Base-by-base conservation (phyloP, 2,329 filamentous ascomycete species). In the Cercospora berteroae region DNA sequence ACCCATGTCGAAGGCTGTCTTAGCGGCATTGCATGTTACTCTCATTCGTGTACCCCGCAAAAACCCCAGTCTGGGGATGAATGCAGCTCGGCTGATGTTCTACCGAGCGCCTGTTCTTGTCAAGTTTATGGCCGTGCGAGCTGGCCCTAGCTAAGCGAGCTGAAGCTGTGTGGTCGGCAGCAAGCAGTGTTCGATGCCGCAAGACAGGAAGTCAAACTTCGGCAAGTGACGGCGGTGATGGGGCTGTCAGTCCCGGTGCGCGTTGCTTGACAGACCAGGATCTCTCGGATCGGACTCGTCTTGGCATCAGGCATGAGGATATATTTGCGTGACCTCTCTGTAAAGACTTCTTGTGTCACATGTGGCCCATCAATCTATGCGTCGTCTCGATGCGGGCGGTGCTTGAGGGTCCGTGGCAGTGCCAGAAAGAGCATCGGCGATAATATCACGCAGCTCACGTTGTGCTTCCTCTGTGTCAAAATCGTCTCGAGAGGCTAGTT, bases 401-500 rank as follows among this genome's bases (percentile, higher is more conserved):
- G 56, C 48, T 62, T 88, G 76, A 5, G 77, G 86, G 6, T 72
- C 68, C 10, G 88, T 78, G 25, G 84, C 86, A 63, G 92, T 85
- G 1, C 88, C 91, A 25, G 85, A 81, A 18, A 99, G 83, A 2
- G 92, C 93, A 74, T 97, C 93, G 71, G 90, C 87, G 5, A 99
- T 88, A 68, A 99, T 81, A 71, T 87, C 85, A 68, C 93, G 86
- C 74, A 99, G 80, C 76, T 94, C 88, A 23, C 85, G 86, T 80
- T 99, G 95, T 4, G 91, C 92, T 67, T 90, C 88, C 63, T 92
- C 89, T 5, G 88, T 90, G 73, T 94, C 84, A 74, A 97, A 96
- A 76, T 98, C 93, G 25, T 90, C 89, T 48, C 93, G 85, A 39
- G 89, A 86, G 2, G 95, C 94, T 67, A 99, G 81, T 79, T 97